Evolutionary conservation across 495 filamentous ascomycete genomes (phyloP), one percentile per base, ranked within the genome.

Genomic region (Penicillium riverlandense): DNA sequence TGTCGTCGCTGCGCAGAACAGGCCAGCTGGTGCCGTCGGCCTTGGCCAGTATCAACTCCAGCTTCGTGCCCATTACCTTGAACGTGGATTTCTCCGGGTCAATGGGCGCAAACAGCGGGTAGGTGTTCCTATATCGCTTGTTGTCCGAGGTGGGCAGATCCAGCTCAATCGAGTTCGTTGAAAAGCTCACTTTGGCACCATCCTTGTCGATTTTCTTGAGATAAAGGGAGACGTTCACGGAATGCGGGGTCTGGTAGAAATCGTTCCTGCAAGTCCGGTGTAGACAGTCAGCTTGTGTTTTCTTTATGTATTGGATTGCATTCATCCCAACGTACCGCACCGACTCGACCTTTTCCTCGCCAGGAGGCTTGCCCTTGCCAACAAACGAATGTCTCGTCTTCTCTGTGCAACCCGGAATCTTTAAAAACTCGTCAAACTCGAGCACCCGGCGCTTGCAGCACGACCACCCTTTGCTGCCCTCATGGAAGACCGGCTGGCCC

Each of bases 381-480:
- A 96, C 73, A 62, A 96, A 97, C 45, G 95, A 58, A 69, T 98
- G 92, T 48, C 74, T 74, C 39, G 75, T 71, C 62, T 89, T 91
- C 28, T 84, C 85, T 57, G 80, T 79, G 67, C 92, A 98, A 1
- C 92, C 92, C 41, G 85, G 79, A 38, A 98, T 90, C 65, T 85
- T 90, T 83, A 98, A 79, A 63, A 98, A 98, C 66, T 97, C 83
- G 62, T 98, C 92, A 57, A 98, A 98, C 59, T 98, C 92, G 16
- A 98, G 72, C 39, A 98, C 92, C 13, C 88, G 79, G 53, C 86
- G 72, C 78, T 97, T 97, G 70, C 92, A 98, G 74, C 92, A 98
- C 22, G 79, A 87, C 76, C 91, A 98, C 8, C 92, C 92, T 71
- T 98, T 98, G 63, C 83, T 90, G 15, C 91, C 92, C 70, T 98